Evolutionary conservation across 2,329 filamentous ascomycete genomes (phyloP), one percentile per base, ranked within the genome.

Genomic region (Fusarium clavum): DNA sequence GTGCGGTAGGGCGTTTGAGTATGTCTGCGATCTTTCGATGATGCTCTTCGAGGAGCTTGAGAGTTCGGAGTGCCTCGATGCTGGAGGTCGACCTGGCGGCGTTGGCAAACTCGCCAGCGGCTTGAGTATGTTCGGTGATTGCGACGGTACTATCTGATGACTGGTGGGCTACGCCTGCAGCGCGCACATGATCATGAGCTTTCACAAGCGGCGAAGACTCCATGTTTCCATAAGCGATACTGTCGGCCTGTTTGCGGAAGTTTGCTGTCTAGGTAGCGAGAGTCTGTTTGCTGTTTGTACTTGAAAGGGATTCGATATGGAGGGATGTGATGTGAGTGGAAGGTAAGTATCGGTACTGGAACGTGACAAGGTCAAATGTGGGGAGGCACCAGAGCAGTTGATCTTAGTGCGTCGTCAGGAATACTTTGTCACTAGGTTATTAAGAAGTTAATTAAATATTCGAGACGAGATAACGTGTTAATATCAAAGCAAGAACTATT

Each of bases 121-220:
- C 96, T 61, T 92, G 85, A 56, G 94, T 90, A 81, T 98, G 95
- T 79, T 97, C 93, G 76, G 92, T 92, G 76, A 94, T 92, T 67
- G 95, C 95, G 49, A 93, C 90, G 9, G 91, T 91, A 59, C 93
- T 93, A 77, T 96, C 90, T 58, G 85, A 85, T 47, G 92, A 90
- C 76, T 94, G 89, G 25, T 86, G 90, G 58, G 90, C 86, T 25
- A 93, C 90, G 45, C 95, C 94, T 76, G 93, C 94, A 76, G 93
- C 94, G 75, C 91, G 90, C 53, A 94, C 94, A 82, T 98, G 94
- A 73, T 95, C 91, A 81, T 97, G 93, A 68, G 94, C 95, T 89
- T 95, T 78, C 40, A 77, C 71, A 52, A 82, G 73, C 34, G 81
- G 79, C 11, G 81, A 80, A 6, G 76, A 75, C 34, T 82, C 81